Base-by-base conservation (phyloP, 306 rosid genomes). In the Prosopis cineraria region DNA sequence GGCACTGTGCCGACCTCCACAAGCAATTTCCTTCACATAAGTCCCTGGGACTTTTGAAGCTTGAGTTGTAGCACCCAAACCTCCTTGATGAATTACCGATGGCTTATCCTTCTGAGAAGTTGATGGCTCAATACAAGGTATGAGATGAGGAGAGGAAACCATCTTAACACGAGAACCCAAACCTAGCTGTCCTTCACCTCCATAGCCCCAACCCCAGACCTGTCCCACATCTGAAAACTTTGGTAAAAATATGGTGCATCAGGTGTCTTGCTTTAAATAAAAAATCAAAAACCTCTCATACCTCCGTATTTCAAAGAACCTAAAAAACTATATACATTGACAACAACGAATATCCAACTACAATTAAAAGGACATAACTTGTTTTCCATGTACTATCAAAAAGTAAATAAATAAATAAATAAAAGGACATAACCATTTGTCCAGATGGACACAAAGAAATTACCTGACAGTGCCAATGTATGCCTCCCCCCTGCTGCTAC, bases 161-260 rank as follows among this genome's bases (percentile, higher is more conserved):
- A 85, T 92, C 91, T 92, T 91, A 67, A 94, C 89, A 69, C 97
- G 89, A 39, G 96, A 84, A 74, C 97, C 98, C 94, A 92, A 86
- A 83, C 98, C 98, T 73, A 94, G 96, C 80, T 94, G 98, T 68
- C 98, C 98, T 88, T 94, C 97, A 12, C 97, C 98, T 86, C 98
- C 98, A 81, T 94, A 91, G 94, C 98, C 98, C 97, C 98, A 94
- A 86, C 98, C 98, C 98, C 98, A 94, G 77, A 91, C 98, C 97
- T 94, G 97, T 88, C 96, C 96, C 96, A 92, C 78, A 94, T 91
- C 97, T 94, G 93, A 88, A 93, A 93, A 91, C 92, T 91, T 86
- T 64, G 87, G 94, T 90, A 85, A 91, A 87, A 87, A 85, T 79
- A 89, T 89, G 94, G 84, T 82, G 87, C 97, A 91, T 87, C 96